Base-by-base conservation (phyloP, 768 basidiomycete species). In the Serendipita sp. region DNA sequence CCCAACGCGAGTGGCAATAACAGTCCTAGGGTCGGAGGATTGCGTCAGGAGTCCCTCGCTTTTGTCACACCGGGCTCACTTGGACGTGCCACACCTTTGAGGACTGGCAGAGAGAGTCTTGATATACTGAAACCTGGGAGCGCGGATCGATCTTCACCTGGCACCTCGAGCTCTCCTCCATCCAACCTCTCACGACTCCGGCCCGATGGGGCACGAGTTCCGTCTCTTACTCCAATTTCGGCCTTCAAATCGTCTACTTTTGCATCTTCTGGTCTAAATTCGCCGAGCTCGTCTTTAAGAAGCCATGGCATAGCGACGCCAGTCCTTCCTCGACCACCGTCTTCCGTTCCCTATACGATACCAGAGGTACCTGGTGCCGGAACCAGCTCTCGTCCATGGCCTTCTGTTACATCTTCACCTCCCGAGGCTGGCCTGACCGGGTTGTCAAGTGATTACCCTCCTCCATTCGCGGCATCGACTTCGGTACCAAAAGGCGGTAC, bases 171-270 rank as follows among this genome's bases (percentile, higher is more conserved):
- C 8, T 50, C 48, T 5, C 48, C 48, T 18, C 48, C 48, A 8
- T 50, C 48, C 18, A 50, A 50, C 29, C 48, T 50, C 6, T 50
- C 48, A 18, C 48, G 48, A 5, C 48, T 50, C 5, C 48, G 48
- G 8, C 48, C 48, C n/a, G 48, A 50, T 5, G 48, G 48, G 29
- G 48, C 29, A 18, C 48, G 48, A 18, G 18, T 50, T 8, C 18
- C 18, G 16, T 37, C 55, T 4, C 55, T 60, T 10, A 27, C 55
- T 10, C 27, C 55, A 27, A 60, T 60, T 10, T 34, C 55, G 34
- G 55, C 55, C 8, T 60, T 60, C 55, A 60, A 60, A 36, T 60
- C 55, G 8, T 60, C 55, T 3, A 60, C 55, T 10, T 60, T 60
- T n/a, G 23, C 55, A 27, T n/a, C 55, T 29, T 27, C 55, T 11